phyloP scores from a whole-genome alignment of 352 stramenopile genomes.

The Phytophthora hibernalis region DNA sequence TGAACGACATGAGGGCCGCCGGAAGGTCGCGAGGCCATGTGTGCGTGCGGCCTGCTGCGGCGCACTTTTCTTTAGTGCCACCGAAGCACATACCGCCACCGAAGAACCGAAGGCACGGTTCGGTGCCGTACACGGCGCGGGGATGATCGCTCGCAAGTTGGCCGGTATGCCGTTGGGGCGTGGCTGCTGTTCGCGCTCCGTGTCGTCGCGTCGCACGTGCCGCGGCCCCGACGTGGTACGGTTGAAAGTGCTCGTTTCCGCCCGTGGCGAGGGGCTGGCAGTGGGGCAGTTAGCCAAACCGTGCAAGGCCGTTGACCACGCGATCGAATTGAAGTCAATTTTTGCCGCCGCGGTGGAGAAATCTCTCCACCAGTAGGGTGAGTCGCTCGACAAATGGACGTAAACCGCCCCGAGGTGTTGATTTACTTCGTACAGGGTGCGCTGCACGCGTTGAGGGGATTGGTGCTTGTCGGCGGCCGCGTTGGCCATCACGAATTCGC shows the following conservation, averaged over 20 bases:
- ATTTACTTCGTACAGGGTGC: background rate
- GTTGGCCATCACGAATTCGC: background rate
- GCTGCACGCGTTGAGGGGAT: background rate
- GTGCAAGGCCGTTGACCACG: background rate
- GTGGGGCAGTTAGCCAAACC: background rate
- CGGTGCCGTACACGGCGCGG: background rate
- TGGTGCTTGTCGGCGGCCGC: background rate
- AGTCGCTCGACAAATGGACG: background rate
- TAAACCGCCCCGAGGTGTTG: background rate
- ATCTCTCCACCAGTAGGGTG: background rate
- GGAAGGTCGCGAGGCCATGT: background rate
- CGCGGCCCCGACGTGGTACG: too few species aligned
- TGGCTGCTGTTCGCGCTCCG: background rate
- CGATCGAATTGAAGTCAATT: background rate
- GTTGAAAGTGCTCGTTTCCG: too few species aligned
- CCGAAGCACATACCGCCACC: background rate
- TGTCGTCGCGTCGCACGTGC: too few species aligned
- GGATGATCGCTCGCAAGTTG: background rate
- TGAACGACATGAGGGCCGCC: background rate
- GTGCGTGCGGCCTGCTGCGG: too few species aligned
- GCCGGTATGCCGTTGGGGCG: background rate
- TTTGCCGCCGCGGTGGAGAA: background rate
- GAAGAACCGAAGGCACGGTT: constrained; percentile 2
- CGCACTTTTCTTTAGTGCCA: too few species aligned
- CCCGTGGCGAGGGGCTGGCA: too few species aligned